A percentile compares a stretch with the other conserved stretches of the same genome.
Conservation (phyloP, 805 yeast genomes). For the Candida boidinii region DNA sequence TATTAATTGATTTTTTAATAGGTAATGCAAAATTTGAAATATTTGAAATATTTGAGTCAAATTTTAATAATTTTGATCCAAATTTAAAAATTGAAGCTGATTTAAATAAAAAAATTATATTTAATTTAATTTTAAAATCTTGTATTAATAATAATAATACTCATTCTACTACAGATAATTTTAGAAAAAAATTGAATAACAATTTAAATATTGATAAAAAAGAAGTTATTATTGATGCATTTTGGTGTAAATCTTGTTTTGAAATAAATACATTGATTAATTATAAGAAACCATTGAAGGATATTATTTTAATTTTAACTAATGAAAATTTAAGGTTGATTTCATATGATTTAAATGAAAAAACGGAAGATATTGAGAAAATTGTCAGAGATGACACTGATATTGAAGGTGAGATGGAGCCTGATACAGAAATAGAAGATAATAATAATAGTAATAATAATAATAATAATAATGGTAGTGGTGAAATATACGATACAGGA, state of each 20-base stretch:
- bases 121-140: too few relatives aligned
- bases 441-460: too few relatives aligned
- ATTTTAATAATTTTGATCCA: constrained; percentile 23
- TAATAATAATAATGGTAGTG: too few relatives aligned
- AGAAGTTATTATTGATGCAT: constrained; percentile 21
- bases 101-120: constrained; percentile 7
- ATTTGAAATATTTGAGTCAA: constrained; percentile 33
- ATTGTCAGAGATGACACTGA: too few relatives aligned
- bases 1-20: constrained; percentile 31
- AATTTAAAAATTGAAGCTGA: constrained; percentile 11
- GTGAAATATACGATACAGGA: too few relatives aligned
- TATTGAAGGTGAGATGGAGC: too few relatives aligned
- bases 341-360: constrained; percentile 16
- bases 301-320: constrained; percentile 19
- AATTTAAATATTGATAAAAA: constrained; percentile 1
- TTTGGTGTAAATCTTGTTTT: constrained; percentile 23
- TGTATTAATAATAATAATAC: too few relatives aligned
- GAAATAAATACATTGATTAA: constrained; percentile 6
- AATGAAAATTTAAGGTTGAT: constrained; percentile 13
- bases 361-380: too few relatives aligned
- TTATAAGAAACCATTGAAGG: constrained; percentile 9
- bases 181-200: constrained; percentile 5
- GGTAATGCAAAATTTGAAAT: constrained; percentile 25
- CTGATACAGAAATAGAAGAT: too few relatives aligned
- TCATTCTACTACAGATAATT: constrained; percentile 7